These are phyloP conservation scores for Eimeria praecox DNA, from an alignment of 169 alveolate genomes.

Conservation along the genomic window DNA sequence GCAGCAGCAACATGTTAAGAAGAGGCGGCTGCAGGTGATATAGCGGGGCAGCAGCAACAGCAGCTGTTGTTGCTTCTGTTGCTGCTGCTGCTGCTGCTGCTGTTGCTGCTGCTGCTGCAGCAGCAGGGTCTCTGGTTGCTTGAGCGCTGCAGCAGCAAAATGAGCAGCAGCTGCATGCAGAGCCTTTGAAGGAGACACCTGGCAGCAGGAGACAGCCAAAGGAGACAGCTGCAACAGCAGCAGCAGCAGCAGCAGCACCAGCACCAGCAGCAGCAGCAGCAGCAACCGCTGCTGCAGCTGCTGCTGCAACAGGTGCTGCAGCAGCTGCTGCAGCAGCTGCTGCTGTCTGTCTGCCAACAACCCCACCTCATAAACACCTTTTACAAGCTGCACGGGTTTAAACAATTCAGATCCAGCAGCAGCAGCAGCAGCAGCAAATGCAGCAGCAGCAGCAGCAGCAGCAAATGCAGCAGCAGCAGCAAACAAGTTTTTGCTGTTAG, in stretches of 20 bases:
- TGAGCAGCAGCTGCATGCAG: constrained; percentile 27
- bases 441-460: too few species aligned
- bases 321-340: not conserved
- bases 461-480: too few species aligned
- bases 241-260: constrained; percentile 4
- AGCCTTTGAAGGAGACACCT: too few species aligned
- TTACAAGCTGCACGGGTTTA: too few species aligned
- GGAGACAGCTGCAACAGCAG: not conserved
- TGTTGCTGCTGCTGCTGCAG: not conserved
- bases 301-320: not conserved
- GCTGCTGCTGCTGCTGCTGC: constrained; percentile 32
- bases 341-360: too few species aligned
- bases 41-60: too few species aligned
- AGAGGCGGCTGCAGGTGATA: not conserved
- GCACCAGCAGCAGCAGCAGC: not conserved
- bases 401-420: too few species aligned
- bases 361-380: too few species aligned
- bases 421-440: too few species aligned
- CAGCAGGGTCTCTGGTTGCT: not conserved
- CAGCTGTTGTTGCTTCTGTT: not conserved
- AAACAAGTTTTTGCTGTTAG: too few species aligned
- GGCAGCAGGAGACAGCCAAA: too few species aligned
- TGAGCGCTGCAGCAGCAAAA: not conserved
- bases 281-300: not conserved
- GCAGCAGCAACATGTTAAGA: not conserved